These are phyloP conservation scores for Aegle marmelos DNA, from an alignment of 345 rosid genomes.

Conservation along the genomic window DNA sequence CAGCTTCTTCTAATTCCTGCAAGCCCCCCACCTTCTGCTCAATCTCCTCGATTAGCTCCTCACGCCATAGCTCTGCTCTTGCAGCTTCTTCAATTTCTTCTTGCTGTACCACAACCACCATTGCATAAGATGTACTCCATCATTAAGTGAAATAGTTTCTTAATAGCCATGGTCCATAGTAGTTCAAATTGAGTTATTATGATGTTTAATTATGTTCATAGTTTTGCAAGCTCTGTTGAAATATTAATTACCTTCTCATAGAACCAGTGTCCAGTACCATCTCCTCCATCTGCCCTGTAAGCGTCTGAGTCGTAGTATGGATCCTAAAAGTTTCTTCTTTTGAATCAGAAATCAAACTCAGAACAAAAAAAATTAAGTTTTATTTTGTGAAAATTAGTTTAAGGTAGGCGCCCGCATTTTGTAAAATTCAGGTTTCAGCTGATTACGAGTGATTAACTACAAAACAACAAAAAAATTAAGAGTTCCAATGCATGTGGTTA, in stretches of 20 bases:
- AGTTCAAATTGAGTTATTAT: not conserved
- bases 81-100: conserved; percentile 86
- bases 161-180: too few relatives aligned
- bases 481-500: too few relatives aligned
- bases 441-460: too few relatives aligned
- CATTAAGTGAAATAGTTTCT: not conserved
- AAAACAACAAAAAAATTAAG: too few relatives aligned
- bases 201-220: not conserved
- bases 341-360: not conserved
- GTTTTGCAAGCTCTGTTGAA: not conserved
- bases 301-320: conserved; percentile 88
- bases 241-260: conserved; percentile 66
- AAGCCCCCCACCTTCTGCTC: conserved; percentile 86
- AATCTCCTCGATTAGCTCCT: conserved; percentile 92
- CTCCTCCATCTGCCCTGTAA: conserved; percentile 87
- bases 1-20: conserved; percentile 86
- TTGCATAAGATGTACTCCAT: not conserved
- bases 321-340: conserved; percentile 39
- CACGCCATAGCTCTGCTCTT: conserved; percentile 88
- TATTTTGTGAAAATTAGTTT: too few relatives aligned
- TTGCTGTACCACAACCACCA: conserved; percentile 43
- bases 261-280: conserved; percentile 86
- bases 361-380: not conserved
- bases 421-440: too few relatives aligned
- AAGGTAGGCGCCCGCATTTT: too few relatives aligned